phyloP scores from a whole-genome alignment of 441 rosid species.

The Cnidoscolus chayamansa region DNA sequence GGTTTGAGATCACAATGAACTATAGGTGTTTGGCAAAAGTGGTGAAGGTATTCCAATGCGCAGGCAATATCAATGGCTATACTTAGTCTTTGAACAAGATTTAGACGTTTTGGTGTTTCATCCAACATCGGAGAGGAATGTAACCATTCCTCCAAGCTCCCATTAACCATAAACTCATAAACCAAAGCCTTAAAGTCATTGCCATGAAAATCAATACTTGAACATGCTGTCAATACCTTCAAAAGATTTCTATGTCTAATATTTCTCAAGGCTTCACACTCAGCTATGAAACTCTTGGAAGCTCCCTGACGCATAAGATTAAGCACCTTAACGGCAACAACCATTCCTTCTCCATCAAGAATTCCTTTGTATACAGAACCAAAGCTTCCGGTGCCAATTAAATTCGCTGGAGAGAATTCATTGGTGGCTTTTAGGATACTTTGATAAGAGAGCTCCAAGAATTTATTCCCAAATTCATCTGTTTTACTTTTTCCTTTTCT shows the following conservation, averaged over 20 bases:
- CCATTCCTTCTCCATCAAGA: not conserved
- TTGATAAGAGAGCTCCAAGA: not conserved
- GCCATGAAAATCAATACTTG: not conserved
- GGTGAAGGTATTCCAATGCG: not conserved
- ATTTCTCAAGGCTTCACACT: not conserved
- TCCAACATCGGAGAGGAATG: not conserved
- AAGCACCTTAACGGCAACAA: not conserved
- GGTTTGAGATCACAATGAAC: not conserved
- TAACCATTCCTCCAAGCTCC: not conserved
- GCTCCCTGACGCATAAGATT: not conserved
- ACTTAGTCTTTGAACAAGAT: not conserved
- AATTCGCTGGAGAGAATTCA: not conserved
- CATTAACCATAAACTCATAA: not conserved
- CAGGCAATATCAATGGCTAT: not conserved
- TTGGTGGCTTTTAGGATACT: not conserved
- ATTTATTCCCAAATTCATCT: not conserved
- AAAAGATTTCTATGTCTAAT: not conserved
- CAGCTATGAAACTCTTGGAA: not conserved
- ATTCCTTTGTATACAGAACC: not conserved
- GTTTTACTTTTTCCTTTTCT: not conserved
- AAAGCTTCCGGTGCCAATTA: not conserved
- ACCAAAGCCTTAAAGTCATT: not conserved
- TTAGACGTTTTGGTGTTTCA: not conserved
- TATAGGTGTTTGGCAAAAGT: not conserved
- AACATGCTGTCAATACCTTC: not conserved